Conservation (phyloP, 2,329 filamentous ascomycete species). For the Ophiognomonia clavigignenti-juglandacearum region DNA sequence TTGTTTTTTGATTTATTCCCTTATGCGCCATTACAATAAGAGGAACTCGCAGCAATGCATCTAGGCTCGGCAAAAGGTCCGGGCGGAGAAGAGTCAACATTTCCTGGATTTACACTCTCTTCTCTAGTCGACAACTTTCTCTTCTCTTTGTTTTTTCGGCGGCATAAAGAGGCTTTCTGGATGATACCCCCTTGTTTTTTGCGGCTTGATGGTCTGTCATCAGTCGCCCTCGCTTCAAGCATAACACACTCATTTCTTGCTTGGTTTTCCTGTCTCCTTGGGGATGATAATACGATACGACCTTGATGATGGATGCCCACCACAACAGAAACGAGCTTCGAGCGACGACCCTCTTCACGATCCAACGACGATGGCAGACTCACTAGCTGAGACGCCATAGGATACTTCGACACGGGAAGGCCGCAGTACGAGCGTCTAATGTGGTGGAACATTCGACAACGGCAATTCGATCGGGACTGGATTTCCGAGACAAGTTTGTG, state of each 20-base stretch:
- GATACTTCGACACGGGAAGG: constrained; percentile 16
- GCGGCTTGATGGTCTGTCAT: constrained; percentile 22
- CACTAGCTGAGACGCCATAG: constrained; percentile 16
- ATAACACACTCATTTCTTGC: constrained; percentile 28
- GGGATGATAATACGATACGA: constrained; percentile 44
- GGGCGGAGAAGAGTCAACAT: constrained; percentile 32
- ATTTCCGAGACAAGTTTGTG: constrained; percentile 12
- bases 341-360: constrained; percentile 32
- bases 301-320: constrained; percentile 33
- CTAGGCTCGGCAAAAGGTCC: constrained; percentile 38
- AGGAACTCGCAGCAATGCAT: constrained; percentile 63
- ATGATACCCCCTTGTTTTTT: constrained; percentile 28
- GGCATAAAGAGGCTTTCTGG: constrained; percentile 38
- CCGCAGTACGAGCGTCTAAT: constrained; percentile 8
- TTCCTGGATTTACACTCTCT: constrained; percentile 18
- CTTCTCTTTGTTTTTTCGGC: constrained; percentile 24
- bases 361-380: constrained; percentile 23
- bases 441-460: constrained; percentile 18
- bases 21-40: constrained; percentile 38
- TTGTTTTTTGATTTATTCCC: constrained; percentile 26
- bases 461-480: constrained; percentile 19
- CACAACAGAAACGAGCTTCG: constrained; percentile 24
- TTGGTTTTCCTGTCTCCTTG: constrained; percentile 34
- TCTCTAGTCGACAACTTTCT: constrained; percentile 25
- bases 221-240: constrained; percentile 34